These are phyloP conservation scores for Primulina eburnea DNA, from an alignment of 257 asterid genomes.

Conservation along the genomic window DNA sequence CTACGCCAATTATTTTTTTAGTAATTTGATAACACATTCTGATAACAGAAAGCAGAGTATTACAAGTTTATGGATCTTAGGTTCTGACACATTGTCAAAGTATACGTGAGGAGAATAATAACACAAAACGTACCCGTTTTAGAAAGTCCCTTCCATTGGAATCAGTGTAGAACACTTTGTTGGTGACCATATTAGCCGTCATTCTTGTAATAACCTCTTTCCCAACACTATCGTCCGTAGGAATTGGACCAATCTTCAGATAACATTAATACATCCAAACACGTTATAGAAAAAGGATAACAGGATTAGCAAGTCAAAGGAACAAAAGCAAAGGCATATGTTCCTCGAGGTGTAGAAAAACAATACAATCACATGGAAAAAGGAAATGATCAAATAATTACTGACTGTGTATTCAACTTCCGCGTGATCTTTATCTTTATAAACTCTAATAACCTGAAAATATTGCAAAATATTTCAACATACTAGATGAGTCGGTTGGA, in stretches of 20 bases:
- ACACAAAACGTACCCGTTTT: conserved; percentile 52
- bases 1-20: too few species aligned
- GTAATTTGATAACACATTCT: too few species aligned
- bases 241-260: conserved; percentile 78
- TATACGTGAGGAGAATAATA: conserved; percentile 8
- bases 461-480: not conserved
- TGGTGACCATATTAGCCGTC: conserved; percentile 65
- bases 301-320: not conserved
- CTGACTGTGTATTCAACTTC: conserved; percentile 86
- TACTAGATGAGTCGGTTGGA: not conserved
- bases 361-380: not conserved
- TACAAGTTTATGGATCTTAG: not conserved
- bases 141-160: conserved; percentile 92
- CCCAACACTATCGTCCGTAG: conserved; percentile 61
- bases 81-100: not conserved
- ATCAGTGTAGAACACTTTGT: conserved; percentile 70
- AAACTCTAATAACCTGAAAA: conserved; percentile 69
- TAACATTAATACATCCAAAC: conserved; percentile 19
- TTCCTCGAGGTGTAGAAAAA: not conserved
- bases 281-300: conserved; percentile 3
- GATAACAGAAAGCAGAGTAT: too few species aligned
- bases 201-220: conserved; percentile 83
- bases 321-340: conserved; percentile 6
- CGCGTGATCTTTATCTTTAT: conserved; percentile 79
- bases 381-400: conserved; percentile 13